Percentiles rank a stretch among this genome's conserved stretches.
These are phyloP conservation scores for Aspergillus nanangensis DNA, from an alignment of 495 filamentous ascomycete species.

Conservation along the genomic window DNA sequence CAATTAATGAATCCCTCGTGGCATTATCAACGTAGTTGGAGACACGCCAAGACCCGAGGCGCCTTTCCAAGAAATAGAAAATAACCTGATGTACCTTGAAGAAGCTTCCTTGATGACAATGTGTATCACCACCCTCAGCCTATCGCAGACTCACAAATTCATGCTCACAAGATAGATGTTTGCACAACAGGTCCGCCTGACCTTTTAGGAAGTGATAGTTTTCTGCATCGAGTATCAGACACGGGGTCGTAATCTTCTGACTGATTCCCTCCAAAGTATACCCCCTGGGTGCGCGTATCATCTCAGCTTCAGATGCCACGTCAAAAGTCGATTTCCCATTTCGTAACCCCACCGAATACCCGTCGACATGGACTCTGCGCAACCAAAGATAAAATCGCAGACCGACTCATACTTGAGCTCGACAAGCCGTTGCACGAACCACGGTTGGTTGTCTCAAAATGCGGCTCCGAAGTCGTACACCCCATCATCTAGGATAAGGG, in stretches of 20 bases:
- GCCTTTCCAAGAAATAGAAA: background rate
- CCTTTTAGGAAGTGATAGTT: background rate
- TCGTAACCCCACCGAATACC: background rate
- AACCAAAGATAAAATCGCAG: background rate
- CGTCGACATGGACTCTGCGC: background rate
- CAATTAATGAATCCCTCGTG: too few species aligned
- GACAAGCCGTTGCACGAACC: background rate
- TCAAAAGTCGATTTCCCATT: background rate
- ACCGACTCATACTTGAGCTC: background rate
- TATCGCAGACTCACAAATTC: background rate
- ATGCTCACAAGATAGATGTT: background rate
- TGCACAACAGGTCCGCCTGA: background rate
- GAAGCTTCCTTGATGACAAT: background rate
- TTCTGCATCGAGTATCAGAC: background rate
- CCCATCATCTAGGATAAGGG: conserved; percentile 30
- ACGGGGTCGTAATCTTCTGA: background rate
- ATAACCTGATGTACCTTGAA: background rate
- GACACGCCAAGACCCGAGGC: too few species aligned
- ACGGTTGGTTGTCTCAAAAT: background rate
- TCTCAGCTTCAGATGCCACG: background rate
- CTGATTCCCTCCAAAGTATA: background rate
- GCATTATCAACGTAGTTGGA: too few species aligned
- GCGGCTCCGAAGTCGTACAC: background rate
- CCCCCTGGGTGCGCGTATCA: background rate
- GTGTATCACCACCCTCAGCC: background rate